These are phyloP conservation scores for Trapa bicornis DNA, from an alignment of 345 rosid genomes.

Conservation along the genomic window DNA sequence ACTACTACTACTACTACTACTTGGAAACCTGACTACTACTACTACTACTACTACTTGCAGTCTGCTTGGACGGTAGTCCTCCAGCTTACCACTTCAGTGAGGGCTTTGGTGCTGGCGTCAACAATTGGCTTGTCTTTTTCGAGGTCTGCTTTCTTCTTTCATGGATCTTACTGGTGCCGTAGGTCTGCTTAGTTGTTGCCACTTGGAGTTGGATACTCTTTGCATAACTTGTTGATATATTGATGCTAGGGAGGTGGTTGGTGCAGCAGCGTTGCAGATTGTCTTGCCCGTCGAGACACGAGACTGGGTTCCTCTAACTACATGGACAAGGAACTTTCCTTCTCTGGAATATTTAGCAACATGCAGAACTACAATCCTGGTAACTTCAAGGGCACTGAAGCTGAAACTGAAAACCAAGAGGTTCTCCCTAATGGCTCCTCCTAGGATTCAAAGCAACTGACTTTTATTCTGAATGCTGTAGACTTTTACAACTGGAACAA, in stretches of 20 bases:
- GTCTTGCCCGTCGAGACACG: conserved; percentile 50
- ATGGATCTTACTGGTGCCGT: no score
- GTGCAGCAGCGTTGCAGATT: conserved; percentile 64
- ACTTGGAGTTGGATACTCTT: background rate
- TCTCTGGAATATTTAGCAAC: conserved; percentile 77
- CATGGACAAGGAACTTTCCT: conserved; percentile 47
- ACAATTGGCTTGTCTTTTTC: conserved; percentile 70
- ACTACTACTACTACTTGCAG: conserved; percentile 19
- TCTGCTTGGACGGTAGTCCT: conserved; percentile 94
- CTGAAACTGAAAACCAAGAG: no score
- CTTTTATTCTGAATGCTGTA: conserved; percentile 8
- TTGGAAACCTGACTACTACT: background rate
- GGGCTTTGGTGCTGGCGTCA: conserved; percentile 70
- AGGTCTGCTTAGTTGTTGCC: no score
- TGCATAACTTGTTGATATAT: background rate
- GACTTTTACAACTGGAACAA: conserved; percentile 87
- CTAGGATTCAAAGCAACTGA: background rate
- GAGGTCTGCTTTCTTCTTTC: conserved; percentile 41
- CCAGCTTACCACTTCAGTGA: conserved; percentile 77
- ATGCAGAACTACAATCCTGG: conserved; percentile 59
- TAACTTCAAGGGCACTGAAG: background rate
- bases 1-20: no score
- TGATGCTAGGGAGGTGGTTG: conserved; percentile 82
- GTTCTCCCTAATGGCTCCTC: no score
- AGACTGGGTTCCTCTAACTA: conserved; percentile 69